Evolutionary conservation across 2,329 filamentous ascomycete species (phyloP), one percentile per base, ranked within the genome.

Genomic region (Dothiorella sarmentorum): DNA sequence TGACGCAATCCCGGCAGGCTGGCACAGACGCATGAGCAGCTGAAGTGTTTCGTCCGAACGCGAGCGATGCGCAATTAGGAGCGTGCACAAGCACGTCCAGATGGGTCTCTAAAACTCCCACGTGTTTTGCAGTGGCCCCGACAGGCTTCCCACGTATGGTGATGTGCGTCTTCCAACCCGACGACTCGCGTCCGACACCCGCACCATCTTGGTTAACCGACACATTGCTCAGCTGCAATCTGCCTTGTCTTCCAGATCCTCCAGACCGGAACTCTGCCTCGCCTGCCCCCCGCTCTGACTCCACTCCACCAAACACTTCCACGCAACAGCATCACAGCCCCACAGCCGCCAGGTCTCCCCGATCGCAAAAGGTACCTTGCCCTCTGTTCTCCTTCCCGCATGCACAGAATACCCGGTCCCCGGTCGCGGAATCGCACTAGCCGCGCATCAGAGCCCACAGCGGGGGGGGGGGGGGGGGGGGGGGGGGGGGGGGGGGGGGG

Each of bases 401-500:
- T 29, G 24, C 43, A 29, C 26, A 29, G 24, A 43, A 27, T 24
- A n/a, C 7, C 43, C 43, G n/a, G 24, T n/a, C 43, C 15, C 7
- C 38, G 17, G 20, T n/a, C 17, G 38, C 38, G 17, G 18, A 9
- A 17, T 13, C 43, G 7, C 6, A 24, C 5, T 26, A 31, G 29
- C 24, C 26, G 17, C 31, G 24, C 43, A 26, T 45, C 43, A 45
- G 24, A 18, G 15, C 4, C 17, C 43, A 29, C 15, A 7, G 17
- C 26, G 60, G 63, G 11, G 45, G 74, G 68, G 15, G 24, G 26
- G 35, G 31, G 1, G 68, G 75, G 29, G 73, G 18, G 2, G 72
- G 69, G 75, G 79, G 57, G 80, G 58, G 35, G n/a, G 53, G 52
- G 37, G 17, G 15, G 20, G 35, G 72, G 43, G 73, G 78, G 17